Evolutionary conservation across 805 yeast species (phyloP).

Genomic region (Candida oleophila): DNA sequence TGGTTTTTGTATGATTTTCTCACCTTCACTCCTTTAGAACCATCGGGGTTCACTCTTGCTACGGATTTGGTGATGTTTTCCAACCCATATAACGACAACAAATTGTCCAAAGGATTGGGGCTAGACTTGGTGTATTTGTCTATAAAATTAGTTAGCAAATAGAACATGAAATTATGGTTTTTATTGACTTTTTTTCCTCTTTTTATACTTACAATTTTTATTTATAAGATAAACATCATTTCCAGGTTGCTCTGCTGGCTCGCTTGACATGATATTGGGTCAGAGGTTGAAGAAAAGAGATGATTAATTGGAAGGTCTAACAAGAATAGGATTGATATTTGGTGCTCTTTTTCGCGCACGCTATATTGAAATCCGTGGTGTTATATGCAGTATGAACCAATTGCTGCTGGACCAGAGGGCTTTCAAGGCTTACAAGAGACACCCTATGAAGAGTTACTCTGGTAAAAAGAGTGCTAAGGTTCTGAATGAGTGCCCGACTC

Average conservation of each 20-base stretch:
- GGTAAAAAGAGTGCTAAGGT: too few relatives aligned
- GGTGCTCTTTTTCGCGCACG: too few relatives aligned
- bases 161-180: not conserved
- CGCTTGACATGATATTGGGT: not conserved
- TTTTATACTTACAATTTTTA: not conserved
- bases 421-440: too few relatives aligned
- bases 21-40: slow-evolving; percentile 87
- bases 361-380: too few relatives aligned
- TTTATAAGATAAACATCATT: slow-evolving; percentile 1
- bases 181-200: not conserved
- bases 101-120: slow-evolving; percentile 74
- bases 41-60: slow-evolving; percentile 84
- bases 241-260: not conserved
- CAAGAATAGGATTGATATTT: too few relatives aligned
- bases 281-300: too few relatives aligned
- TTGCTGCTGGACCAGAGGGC: too few relatives aligned
- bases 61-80: slow-evolving; percentile 70
- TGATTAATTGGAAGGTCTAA: too few relatives aligned
- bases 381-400: too few relatives aligned
- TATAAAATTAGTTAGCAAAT: slow-evolving; percentile 1
- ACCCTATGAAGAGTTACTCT: too few relatives aligned
- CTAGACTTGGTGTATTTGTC: slow-evolving; percentile 38
- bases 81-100: slow-evolving; percentile 67
- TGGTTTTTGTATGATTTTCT: slow-evolving; percentile 95
- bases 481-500: too few relatives aligned